These are phyloP conservation scores for Aureobasidium melanogenum DNA, from an alignment of 2,329 filamentous ascomycete species.

Conservation along the genomic window DNA sequence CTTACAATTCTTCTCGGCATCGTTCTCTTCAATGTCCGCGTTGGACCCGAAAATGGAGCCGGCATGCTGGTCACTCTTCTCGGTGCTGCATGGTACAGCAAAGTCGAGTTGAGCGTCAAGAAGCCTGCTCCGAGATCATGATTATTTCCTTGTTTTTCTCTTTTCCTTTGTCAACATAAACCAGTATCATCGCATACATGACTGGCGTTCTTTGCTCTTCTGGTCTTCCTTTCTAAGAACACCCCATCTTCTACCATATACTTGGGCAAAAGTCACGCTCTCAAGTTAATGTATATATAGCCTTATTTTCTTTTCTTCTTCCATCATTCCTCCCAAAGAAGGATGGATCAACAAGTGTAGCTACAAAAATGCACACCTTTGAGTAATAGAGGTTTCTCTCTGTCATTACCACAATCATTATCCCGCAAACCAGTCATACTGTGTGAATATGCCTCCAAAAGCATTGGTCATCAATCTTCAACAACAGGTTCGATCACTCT, in stretches of 20 bases:
- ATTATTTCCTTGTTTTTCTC: not conserved
- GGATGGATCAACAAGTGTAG: not conserved
- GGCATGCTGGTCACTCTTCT: conserved; percentile 47
- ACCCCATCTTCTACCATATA: not conserved
- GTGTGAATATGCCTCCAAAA: not conserved
- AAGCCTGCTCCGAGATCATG: conserved; percentile 7
- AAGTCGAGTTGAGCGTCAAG: conserved; percentile 47
- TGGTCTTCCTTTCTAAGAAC: not conserved
- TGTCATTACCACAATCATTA: not conserved
- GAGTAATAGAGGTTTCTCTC: not conserved
- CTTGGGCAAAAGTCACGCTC: not conserved
- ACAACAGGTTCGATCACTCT: too few relatives aligned
- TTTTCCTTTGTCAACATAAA: not conserved
- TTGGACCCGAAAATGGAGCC: conserved; percentile 39
- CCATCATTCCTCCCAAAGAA: not conserved
- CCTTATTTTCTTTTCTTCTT: not conserved
- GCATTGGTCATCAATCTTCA: too few relatives aligned
- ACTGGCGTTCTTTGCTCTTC: not conserved
- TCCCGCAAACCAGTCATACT: not conserved
- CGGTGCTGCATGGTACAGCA: conserved; percentile 50
- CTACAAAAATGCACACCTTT: not conserved
- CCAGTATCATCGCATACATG: not conserved
- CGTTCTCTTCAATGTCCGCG: conserved; percentile 27
- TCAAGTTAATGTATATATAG: conserved; percentile 8
- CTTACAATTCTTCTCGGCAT: conserved; percentile 31